Evolutionary conservation across 768 basidiomycete species (phyloP).

Genomic region (Harrya chromipes): DNA sequence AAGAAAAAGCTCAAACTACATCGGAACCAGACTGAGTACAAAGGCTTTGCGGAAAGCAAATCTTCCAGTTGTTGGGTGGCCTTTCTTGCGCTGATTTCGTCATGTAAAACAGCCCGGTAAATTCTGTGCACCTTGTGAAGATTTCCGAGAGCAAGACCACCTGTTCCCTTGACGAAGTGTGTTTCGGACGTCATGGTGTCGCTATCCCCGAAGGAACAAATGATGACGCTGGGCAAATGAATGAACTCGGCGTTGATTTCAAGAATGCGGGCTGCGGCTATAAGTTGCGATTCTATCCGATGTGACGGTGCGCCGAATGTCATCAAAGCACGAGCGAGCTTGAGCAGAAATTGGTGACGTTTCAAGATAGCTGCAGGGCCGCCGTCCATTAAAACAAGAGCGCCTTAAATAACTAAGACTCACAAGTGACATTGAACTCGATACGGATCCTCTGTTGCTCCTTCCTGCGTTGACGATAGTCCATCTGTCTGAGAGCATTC

Average conservation of each 20-base stretch:
- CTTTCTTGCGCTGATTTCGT: slow-evolving; percentile 80
- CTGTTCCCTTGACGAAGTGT: slow-evolving; percentile 79
- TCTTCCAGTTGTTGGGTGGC: slow-evolving; percentile 63
- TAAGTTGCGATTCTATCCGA: slow-evolving; percentile 88
- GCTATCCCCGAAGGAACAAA: slow-evolving; percentile 86
- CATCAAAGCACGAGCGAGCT: slow-evolving; percentile 84
- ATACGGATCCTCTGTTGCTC: slow-evolving; percentile 62
- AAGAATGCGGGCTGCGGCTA: slow-evolving; percentile 83
- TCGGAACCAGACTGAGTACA: slow-evolving; percentile 61
- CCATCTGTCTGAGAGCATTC: slow-evolving; percentile 59
- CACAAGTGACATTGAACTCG: slow-evolving; percentile 74
- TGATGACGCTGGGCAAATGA: slow-evolving; percentile 75
- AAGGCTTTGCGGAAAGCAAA: slow-evolving; percentile 59
- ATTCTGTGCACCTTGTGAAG: slow-evolving; percentile 82
- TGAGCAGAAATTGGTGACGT: slow-evolving; percentile 83
- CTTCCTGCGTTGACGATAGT: slow-evolving; percentile 65
- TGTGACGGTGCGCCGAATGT: slow-evolving; percentile 91
- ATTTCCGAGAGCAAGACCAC: slow-evolving; percentile 76
- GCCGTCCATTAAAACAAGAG: neutral
- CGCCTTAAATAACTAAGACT: slow-evolving; percentile 20
- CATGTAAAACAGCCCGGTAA: slow-evolving; percentile 88
- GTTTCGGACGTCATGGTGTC: slow-evolving; percentile 89
- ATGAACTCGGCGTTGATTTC: slow-evolving; percentile 92
- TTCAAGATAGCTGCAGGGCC: slow-evolving; percentile 61
- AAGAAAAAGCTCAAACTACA: slow-evolving; percentile 67